Base-by-base conservation (phyloP, 352 stramenopile species). In the Phytophthora fragariae region DNA sequence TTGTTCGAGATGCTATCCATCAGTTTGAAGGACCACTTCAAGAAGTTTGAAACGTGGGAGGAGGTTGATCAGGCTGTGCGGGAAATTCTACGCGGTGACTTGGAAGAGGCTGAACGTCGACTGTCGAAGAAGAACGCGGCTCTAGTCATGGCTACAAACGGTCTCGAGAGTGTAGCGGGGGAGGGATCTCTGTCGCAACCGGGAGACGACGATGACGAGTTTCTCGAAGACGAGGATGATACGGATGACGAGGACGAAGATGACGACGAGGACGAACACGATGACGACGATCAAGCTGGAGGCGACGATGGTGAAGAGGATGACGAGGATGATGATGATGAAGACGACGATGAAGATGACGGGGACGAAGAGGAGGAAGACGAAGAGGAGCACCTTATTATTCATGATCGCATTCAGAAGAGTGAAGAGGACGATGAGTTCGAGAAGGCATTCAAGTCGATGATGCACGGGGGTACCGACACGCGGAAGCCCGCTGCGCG, bases 321-420 rank as follows among this genome's bases (percentile, higher is more conserved):
- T 0, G 86, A 96, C 1, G 84, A 94, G 0, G 91, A 94, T 0
- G 91, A 98, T 0, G 91, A 96, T 5, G 88, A 93, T 0, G 83
- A 92, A 0, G 84, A 92, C 0, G 81, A 93, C 0, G 92, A 94
- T 1, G 85, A 94, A 0, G 79, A 90, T 0, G 86, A 92, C 0
- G 85, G 94, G 0, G 81, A 90, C 0, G 84, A 89, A 0, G 79
- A 92, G 0, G 82, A 86, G 2, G 86, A 91, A 33, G 81, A 89
- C 3, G 89, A 95, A 78, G 92, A 97, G 52, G 92, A 95, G 67
- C 83, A 96, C 39, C 81, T 97, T 55, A 95, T 99, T 57, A 93
- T 93, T 49, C 86, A 93, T 54, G 87, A 96, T 56, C 86, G 87
- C 37, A 80, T 90, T 47, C 82, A 90, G 46, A 85, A 83, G 67